A percentile compares a stretch with the other conserved stretches of the same genome.
phyloP scores from a whole-genome alignment of 805 yeast genomes.

The Schwanniomyces pseudopolymorphus region DNA sequence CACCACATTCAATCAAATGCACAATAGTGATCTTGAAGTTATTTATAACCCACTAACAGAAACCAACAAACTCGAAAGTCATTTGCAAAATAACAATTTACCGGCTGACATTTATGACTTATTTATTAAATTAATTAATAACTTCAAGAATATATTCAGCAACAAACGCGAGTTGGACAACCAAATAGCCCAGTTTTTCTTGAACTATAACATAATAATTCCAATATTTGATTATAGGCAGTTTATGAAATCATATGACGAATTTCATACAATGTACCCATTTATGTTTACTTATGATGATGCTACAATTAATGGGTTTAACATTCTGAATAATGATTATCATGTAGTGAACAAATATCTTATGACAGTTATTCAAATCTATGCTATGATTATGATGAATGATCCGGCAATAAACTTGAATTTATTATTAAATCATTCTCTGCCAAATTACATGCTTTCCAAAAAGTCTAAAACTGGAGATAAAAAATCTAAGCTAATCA shows the following conservation, averaged over 20 bases:
- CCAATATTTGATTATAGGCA: constrained; percentile 55
- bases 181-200: constrained; percentile 48
- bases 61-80: constrained; percentile 18
- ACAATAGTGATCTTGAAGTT: constrained; percentile 35
- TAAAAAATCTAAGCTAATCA: constrained; percentile 28
- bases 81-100: constrained; percentile 19
- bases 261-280: constrained; percentile 48
- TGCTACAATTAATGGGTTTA: constrained; percentile 47
- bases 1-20: constrained; percentile 33
- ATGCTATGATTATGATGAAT: constrained; percentile 53
- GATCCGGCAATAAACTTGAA: constrained; percentile 45
- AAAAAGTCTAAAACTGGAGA: constrained; percentile 21
- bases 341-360: constrained; percentile 41
- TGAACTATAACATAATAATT: constrained; percentile 52
- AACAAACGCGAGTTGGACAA: constrained; percentile 44
- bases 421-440: constrained; percentile 35
- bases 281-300: constrained; percentile 48
- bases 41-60: constrained; percentile 42
- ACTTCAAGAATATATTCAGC: constrained; percentile 39
- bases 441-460: constrained; percentile 26
- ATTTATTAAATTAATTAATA: constrained; percentile 43
- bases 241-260: constrained; percentile 52
- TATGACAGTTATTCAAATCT: constrained; percentile 47
- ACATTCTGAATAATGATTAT: constrained; percentile 45
- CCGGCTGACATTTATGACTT: constrained; percentile 44